phyloP scores from a whole-genome alignment of 2,329 filamentous ascomycete species.

The Nakataea oryzae region DNA sequence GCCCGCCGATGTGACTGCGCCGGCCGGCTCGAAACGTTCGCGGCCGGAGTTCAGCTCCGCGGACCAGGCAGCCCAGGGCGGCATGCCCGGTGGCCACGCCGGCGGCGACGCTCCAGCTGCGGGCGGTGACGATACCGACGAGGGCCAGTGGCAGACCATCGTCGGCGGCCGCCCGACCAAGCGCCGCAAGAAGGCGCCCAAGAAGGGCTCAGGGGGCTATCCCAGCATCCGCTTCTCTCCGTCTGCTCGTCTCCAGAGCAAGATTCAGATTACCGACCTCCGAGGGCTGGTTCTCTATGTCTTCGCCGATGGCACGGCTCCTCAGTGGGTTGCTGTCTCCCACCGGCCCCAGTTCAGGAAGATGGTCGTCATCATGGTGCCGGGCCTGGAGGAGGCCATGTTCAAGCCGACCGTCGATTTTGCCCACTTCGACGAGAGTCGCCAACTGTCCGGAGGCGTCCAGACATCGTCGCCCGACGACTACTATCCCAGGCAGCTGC shows the following conservation, averaged over 20 bases:
- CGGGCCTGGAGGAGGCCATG: slow-evolving; percentile 83
- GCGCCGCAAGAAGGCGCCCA: slow-evolving; percentile 52
- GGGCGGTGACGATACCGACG: slow-evolving; percentile 19
- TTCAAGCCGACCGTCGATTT: slow-evolving; percentile 55
- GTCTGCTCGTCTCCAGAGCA: slow-evolving; percentile 47
- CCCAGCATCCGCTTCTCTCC: slow-evolving; percentile 48
- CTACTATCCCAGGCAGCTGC: slow-evolving; percentile 46
- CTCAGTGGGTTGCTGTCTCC: slow-evolving; percentile 54
- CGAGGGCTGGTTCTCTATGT: slow-evolving; percentile 57
- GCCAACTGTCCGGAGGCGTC: slow-evolving; percentile 12
- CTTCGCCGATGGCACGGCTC: slow-evolving; percentile 53
- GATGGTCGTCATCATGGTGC: slow-evolving; percentile 84
- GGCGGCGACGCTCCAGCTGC: not conserved
- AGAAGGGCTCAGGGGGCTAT: slow-evolving; percentile 43
- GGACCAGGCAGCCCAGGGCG: slow-evolving; percentile 32
- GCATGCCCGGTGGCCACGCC: not conserved
- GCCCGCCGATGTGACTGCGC: not conserved
- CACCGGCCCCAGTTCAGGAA: slow-evolving; percentile 59
- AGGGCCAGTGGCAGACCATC: slow-evolving; percentile 44
- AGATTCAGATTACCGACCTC: slow-evolving; percentile 51
- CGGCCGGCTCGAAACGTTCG: not conserved
- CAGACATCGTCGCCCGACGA: slow-evolving; percentile 43
- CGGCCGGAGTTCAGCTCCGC: not conserved
- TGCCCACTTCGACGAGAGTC: slow-evolving; percentile 26
- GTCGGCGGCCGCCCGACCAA: slow-evolving; percentile 35